These are phyloP conservation scores for Suillus plorans DNA, from an alignment of 768 basidiomycete genomes.

Conservation along the genomic window DNA sequence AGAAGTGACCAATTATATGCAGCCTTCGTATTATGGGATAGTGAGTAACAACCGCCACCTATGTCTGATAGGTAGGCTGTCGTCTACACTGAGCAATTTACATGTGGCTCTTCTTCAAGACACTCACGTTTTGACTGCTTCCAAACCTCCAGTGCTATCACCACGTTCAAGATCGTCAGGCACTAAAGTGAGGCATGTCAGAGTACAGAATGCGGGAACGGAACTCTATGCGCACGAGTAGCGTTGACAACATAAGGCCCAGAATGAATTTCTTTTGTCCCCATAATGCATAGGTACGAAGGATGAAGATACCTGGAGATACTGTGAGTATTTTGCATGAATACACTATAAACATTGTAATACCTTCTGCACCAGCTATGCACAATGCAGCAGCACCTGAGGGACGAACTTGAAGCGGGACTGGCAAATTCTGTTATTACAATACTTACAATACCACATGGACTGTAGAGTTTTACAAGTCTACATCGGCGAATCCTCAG, in stretches of 20 bases:
- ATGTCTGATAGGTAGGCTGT: background rate
- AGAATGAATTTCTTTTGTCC: background rate
- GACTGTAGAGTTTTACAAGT: background rate
- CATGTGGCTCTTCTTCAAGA: background rate
- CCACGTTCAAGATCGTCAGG: background rate
- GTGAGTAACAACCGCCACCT: background rate
- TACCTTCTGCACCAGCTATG: background rate
- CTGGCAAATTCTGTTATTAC: background rate
- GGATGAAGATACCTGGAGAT: background rate
- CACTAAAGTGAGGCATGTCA: background rate
- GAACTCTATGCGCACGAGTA: background rate
- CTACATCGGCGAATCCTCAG: background rate
- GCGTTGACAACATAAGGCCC: background rate
- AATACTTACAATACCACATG: background rate
- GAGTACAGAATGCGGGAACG: background rate
- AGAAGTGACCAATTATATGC: background rate
- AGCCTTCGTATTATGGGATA: background rate
- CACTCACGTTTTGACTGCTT: background rate
- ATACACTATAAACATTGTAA: background rate
- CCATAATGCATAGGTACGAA: slow-evolving; percentile 1
- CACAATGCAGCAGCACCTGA: background rate
- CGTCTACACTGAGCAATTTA: background rate
- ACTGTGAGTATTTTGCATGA: background rate
- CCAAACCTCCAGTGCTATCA: background rate
- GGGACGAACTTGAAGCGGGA: background rate